Evolutionary conservation across 306 rosid species (phyloP), one percentile per base, ranked within the genome.

Genomic region (Ammopiptanthus mongolicus): DNA sequence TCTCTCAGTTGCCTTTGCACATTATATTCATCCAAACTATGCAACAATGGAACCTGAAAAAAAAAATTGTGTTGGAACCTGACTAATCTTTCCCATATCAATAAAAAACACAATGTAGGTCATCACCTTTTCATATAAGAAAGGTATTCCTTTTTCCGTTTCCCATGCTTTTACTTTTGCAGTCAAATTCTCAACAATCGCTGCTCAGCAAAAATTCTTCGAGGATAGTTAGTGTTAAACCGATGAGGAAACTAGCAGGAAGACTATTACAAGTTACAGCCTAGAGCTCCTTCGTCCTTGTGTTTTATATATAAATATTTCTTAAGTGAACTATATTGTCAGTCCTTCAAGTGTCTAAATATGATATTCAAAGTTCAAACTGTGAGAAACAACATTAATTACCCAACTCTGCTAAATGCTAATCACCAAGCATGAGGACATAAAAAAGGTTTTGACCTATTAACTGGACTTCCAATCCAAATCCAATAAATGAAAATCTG

Each of bases 151-250:
- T 82, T 87, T 90, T 71, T 94, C 98, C 69, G 53, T 37, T 76
- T 91, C 97, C 98, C 98, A 94, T 15, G 90, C 92, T 74, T 84
- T 91, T 17, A 91, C 93, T 88, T 81, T 91, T 65, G 91, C 74
- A 71, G 70, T 88, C 93, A 94, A 84, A 84, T 59, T 87, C 77
- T 94, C 97, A 6, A 84, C 85, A 52, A 87, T 74, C 46, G 91
- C 98, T 94, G 75, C 67, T 60, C 67, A 79, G 47, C 17, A 77
- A 77, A 69, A 66, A 44, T 46, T 18, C 4, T 79, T 46, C 5
- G 28, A 47, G 63, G 82, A 73, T 64, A 55, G 39, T 61, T 58
- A 64, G 67, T 53, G 65, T 62, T 44, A 36, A 69, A 65, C 42
- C 46, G 48, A 47, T 6, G 13, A 69, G 34, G 51, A 13, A 41